Conservation (phyloP, 805 yeast genomes). For the Metschnikowia matae region DNA sequence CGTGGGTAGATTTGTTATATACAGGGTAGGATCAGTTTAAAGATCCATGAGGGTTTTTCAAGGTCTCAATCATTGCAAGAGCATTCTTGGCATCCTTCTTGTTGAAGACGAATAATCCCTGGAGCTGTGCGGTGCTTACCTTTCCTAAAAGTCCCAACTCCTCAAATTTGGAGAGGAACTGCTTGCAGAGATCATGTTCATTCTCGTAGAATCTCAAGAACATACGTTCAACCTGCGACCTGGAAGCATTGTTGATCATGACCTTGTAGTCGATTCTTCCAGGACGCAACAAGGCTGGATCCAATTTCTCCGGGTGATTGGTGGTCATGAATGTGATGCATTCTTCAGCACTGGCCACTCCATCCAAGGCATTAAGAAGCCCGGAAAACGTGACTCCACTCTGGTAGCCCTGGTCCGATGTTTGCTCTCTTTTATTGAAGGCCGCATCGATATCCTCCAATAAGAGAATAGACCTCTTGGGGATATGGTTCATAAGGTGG, state of each 20-base stretch:
- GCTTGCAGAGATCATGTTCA: constrained; percentile 50
- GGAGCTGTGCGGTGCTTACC: constrained; percentile 90
- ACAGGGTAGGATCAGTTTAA: constrained; percentile 1
- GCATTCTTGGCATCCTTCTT: constrained; percentile 80
- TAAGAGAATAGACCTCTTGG: constrained; percentile 78
- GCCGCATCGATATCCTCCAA: constrained; percentile 97
- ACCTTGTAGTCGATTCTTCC: constrained; percentile 89
- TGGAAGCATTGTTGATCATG: constrained; percentile 81
- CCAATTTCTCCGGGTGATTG: constrained; percentile 90
- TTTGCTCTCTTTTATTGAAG: constrained; percentile 74
- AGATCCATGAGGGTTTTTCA: constrained; percentile 27
- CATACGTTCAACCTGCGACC: constrained; percentile 76
- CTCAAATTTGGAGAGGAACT: constrained; percentile 44
- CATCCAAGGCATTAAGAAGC: constrained; percentile 87
- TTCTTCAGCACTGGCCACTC: constrained; percentile 97
- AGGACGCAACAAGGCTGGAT: constrained; percentile 90
- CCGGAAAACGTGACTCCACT: constrained; percentile 97
- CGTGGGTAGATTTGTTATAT: constrained; percentile 25
- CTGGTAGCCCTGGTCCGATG: constrained; percentile 69
- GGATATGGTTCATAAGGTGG: constrained; percentile 94
- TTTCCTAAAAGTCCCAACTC: constrained; percentile 39
- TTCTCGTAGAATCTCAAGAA: constrained; percentile 80
- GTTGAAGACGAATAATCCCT: constrained; percentile 90
- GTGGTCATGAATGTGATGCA: constrained; percentile 97
- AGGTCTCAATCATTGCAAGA: constrained; percentile 53